Base-by-base conservation (phyloP, 768 basidiomycete genomes). In the Phallus indusiatus region DNA sequence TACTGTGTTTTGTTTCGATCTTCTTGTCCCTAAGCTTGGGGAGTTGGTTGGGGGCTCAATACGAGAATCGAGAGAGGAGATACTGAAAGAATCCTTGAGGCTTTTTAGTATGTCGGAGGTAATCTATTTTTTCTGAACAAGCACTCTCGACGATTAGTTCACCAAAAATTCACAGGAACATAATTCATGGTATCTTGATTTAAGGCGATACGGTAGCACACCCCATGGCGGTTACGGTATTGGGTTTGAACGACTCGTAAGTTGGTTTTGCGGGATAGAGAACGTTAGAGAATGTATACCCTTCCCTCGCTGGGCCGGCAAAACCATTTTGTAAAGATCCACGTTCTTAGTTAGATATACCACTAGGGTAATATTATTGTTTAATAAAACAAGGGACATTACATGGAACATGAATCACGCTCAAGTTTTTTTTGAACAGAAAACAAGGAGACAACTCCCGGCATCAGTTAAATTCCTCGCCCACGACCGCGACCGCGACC, bases 171-270 rank as follows among this genome's bases (percentile, higher is more conserved):
- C 53, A 16, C 35, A 47, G 34, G 28, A 47, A 17, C 37, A 47
- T 34, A 47, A 61, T n/a, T 52, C 47, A 35, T 90, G 88, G 89
- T 99, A 99, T 71, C 61, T 84, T 54, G 93, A 96, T 64, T 68
- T 96, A 63, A 76, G 95, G 60, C 78, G 77, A 66, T 94, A 81
- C 65, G 96, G 96, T 10, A 86, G 86, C 17, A 86, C 90, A 18
- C 89, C 92, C 2, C 95, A 97, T 71, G 94, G 90, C 16, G 96
- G 96, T 16, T 98, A 93, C 71, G 96, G 96, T 5, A 77, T 98
- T 76, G 96, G 96, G 1, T 96, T 95, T 66, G 96, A 99, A 71
- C 76, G 96, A 61, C 75, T 96, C 18, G 77, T 98, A 17, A 82
- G 84, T 48, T 95, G 90, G 88, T 72, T 96, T 11, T 83, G 86